Conservation (phyloP, 1,139 yeast genomes). For the Candida sanyaensis region DNA sequence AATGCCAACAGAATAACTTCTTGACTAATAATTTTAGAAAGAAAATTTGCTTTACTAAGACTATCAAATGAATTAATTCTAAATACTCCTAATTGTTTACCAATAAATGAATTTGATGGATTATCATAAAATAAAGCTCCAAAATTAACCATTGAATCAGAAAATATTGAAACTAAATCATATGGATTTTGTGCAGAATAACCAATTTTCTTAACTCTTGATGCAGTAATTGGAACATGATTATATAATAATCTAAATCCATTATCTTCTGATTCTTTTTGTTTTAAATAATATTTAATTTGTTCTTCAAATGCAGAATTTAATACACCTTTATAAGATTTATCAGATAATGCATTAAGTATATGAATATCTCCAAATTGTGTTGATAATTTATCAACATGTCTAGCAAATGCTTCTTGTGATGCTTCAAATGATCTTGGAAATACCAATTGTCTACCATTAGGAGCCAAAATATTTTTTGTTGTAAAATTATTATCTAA, state of each 20-base stretch:
- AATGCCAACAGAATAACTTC: constrained; percentile 63
- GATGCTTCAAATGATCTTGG: constrained; percentile 65
- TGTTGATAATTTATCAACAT: constrained; percentile 56
- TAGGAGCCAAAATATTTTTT: constrained; percentile 40
- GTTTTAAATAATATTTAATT: constrained; percentile 25
- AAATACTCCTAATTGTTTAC: constrained; percentile 70
- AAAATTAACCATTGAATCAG: constrained; percentile 53
- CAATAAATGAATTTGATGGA: constrained; percentile 47
- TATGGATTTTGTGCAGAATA: constrained; percentile 39
- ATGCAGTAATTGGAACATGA: constrained; percentile 34
- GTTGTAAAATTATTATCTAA: constrained; percentile 48
- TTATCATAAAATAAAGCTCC: constrained; percentile 68
- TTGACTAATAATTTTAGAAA: constrained; percentile 60
- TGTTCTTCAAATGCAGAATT: constrained; percentile 34
- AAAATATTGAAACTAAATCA: constrained; percentile 40
- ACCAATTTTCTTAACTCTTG: constrained; percentile 38
- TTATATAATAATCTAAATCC: constrained; percentile 26
- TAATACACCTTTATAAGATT: constrained; percentile 37
- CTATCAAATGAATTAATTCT: constrained; percentile 68
- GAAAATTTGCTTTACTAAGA: constrained; percentile 60
- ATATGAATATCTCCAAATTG: constrained; percentile 67
- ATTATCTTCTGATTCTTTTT: constrained; percentile 10
- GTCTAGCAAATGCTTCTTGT: constrained; percentile 63
- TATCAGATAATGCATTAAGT: constrained; percentile 50
- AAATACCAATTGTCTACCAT: constrained; percentile 48